Base-by-base conservation (phyloP, 208 protist species). In the Angomonas deanei region DNA sequence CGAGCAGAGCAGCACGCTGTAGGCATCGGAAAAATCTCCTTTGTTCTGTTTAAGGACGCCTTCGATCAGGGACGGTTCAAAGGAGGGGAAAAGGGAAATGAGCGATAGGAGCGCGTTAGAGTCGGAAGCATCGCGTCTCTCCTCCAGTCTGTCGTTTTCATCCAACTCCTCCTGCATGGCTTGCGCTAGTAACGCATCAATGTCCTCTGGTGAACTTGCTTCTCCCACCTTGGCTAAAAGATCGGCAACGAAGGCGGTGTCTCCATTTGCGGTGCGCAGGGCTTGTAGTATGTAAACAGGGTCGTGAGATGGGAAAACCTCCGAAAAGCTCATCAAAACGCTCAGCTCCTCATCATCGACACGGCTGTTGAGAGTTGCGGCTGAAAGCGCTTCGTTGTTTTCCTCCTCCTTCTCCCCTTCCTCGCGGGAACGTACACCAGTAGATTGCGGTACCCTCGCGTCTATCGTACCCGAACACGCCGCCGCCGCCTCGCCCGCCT, bases 61-160 rank as follows among this genome's bases (percentile, higher is more conserved):
- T 68, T 86, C 70, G 53, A 92, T 74, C 2, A 62, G 65, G 0
- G 66, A 2, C 31, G 68, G 60, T 13, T 91, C 83, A 19, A 78
- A 32, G 0, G 48, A 64, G 38, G 88, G 85, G 53, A 94, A 92
- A 15, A 94, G 72, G 21, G 66, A 56, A 48, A 76, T 71, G 0
- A 94, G 78, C 10, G 85, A 90, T n/a, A 94, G 68, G 17, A 92
- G 52, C 19, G 47, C 65, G 24, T 88, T 77, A 55, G 77, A 70
- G 15, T 53, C 56, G 0, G 68, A 64, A 4, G 60, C 56, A 19
- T 54, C 30, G 56, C 50, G 23, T 30, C 46, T 64, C 4, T 72
- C 61, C 10, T 74, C 49, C 11, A 32, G 50, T 2, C 34, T 36
- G 1, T 64, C 55, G 32, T 39, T 26, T 36, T 65, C 65, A 24